Base-by-base conservation (phyloP, 495 filamentous ascomycete genomes). In the Ramalina peruviana region DNA sequence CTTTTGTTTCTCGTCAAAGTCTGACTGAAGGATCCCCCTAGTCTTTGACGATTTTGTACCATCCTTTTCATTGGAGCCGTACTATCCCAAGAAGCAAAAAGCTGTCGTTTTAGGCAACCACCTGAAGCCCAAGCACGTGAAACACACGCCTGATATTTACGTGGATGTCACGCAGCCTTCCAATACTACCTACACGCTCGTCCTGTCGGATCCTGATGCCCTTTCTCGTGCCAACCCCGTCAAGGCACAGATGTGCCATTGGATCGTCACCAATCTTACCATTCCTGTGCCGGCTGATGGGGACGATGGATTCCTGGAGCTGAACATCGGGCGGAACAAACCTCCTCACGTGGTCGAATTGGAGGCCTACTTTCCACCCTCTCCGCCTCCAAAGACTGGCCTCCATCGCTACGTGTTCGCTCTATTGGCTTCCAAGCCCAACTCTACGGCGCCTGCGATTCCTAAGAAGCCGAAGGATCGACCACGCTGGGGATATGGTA, bases 201-300 rank as follows among this genome's bases (percentile, higher is more conserved):
- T 69, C 37, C 62, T 86, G 1, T 83, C 81, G 2, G 82, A 86
- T 58, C 82, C 83, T 0, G 82, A 86, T 59, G 82, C 82, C 0
- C 81, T 81, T 0, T 80, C 76, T 1, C 72, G 75, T 26, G 66
- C 77, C 19, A 61, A 83, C 54, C 80, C 80, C 15, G 69, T 80
- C 57, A 83, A 75, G 75, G 71, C 70, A n/a, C 78, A 86, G 60
- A 75, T 82, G 62, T 86, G 82, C 60, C 82, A 85, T 60, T 85
- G 81, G 81, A 74, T 86, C 59, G 68, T 69, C 4, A 71, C 73
- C 3, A 69, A 64, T 41, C 48, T 75, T 11, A 61, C 60, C 16
- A 44, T 61, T 15, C 54, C 58, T 11, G 15, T 58, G 0, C 37
- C 56, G 15, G 25, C 54, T 20, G 13, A 53, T 23, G 54, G 51